These are phyloP conservation scores for Globisporangium lucens DNA, from an alignment of 352 stramenopile genomes.

Conservation along the genomic window DNA sequence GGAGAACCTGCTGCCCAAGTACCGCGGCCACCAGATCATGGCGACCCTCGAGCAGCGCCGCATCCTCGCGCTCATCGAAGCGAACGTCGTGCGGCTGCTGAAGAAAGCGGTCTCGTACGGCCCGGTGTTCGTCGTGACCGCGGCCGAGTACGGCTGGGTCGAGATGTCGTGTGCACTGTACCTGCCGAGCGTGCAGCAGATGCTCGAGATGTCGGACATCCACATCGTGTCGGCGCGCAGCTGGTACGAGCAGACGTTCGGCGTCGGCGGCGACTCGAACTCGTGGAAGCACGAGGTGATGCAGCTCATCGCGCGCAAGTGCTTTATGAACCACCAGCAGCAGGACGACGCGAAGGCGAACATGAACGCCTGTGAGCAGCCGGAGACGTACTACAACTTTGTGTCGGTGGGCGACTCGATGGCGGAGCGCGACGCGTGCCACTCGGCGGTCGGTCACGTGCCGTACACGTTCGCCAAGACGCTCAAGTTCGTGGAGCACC, in stretches of 20 bases:
- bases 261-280: conserved; percentile 68
- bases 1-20: conserved; percentile 78
- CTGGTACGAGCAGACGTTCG: conserved; percentile 87
- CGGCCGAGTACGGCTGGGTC: conserved; percentile 80
- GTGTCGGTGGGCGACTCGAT: conserved; percentile 84
- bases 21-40: conserved; percentile 64
- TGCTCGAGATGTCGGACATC: conserved; percentile 73
- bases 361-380: neutral
- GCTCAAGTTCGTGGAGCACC: conserved; percentile 85
- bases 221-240: conserved; percentile 83
- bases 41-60: conserved; percentile 54
- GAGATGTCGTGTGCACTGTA: conserved; percentile 81
- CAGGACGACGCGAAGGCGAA: neutral
- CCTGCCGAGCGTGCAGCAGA: conserved; percentile 54
- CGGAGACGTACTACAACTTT: conserved; percentile 70
- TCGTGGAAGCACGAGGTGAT: conserved; percentile 86
- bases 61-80: conserved; percentile 54
- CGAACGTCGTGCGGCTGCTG: conserved; percentile 61
- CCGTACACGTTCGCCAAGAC: conserved; percentile 79
- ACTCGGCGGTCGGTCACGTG: conserved; percentile 59
- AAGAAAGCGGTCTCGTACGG: conserved; percentile 74
- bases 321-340: conserved; percentile 39
- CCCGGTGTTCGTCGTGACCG: conserved; percentile 84
- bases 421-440: conserved; percentile 83
- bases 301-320: conserved; percentile 84